phyloP scores from a whole-genome alignment of 2,329 filamentous ascomycete genomes.

The Dothideomycetes sp. region DNA sequence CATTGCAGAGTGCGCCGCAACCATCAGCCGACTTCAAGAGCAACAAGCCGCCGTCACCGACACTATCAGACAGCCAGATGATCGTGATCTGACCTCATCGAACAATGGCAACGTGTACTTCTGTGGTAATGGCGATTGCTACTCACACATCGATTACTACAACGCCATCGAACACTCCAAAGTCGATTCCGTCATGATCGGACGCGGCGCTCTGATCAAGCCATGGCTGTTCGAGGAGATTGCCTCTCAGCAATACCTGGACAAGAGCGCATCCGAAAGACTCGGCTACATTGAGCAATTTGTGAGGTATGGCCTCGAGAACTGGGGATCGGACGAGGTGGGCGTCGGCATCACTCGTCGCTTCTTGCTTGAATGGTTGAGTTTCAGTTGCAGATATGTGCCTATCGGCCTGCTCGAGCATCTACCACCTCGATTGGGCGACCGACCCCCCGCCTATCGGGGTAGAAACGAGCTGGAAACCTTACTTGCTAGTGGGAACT shows the following conservation, averaged over 20 bases:
- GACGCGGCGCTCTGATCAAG: constrained; percentile 91
- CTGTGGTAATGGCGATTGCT: constrained; percentile 92
- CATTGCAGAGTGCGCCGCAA: constrained; percentile 76
- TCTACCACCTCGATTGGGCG: constrained; percentile 78
- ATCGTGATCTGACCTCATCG: constrained; percentile 56
- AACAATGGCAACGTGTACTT: constrained; percentile 70
- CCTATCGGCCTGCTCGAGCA: constrained; percentile 81
- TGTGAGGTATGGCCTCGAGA: constrained; percentile 77
- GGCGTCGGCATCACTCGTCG: constrained; percentile 82
- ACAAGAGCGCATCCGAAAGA: constrained; percentile 85
- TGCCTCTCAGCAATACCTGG: constrained; percentile 78
- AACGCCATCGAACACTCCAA: constrained; percentile 63
- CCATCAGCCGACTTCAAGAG: constrained; percentile 70
- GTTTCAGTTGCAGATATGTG: constrained; percentile 85
- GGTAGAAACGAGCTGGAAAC: constrained; percentile 89
- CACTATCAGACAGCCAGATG: constrained; percentile 67
- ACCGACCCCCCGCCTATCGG: constrained; percentile 72
- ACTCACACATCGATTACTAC: constrained; percentile 81
- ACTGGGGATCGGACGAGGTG: constrained; percentile 92
- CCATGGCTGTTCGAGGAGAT: constrained; percentile 99
- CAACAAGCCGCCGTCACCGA: constrained; percentile 58
- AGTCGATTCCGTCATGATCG: constrained; percentile 94
- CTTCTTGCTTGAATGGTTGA: constrained; percentile 92
- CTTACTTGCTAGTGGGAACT: constrained; percentile 80
- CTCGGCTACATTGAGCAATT: constrained; percentile 82